Evolutionary conservation across 306 rosid species (phyloP).

Genomic region (Fragaria iinumae): DNA sequence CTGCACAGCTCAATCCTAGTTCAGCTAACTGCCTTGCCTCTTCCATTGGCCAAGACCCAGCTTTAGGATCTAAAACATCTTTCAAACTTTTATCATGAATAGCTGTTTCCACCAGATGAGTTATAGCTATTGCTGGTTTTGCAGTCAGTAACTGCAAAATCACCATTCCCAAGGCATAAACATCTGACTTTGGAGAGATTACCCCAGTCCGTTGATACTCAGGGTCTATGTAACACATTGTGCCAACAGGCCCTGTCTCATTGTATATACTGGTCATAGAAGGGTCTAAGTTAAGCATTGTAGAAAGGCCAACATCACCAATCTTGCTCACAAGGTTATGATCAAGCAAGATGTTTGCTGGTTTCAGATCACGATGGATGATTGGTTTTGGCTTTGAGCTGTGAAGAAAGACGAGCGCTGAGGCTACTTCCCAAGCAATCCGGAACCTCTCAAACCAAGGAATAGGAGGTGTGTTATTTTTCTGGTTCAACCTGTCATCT

Average conservation of each 20-base stretch:
- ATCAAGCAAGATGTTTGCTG: constrained; percentile 91
- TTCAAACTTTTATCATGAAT: constrained; percentile 37
- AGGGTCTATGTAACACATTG: constrained; percentile 89
- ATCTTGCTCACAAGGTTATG: constrained; percentile 81
- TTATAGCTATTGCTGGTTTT: constrained; percentile 74
- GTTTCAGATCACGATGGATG: constrained; percentile 93
- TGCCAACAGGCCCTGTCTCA: constrained; percentile 79
- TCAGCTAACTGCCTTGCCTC: constrained; percentile 66
- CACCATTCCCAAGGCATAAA: constrained; percentile 93
- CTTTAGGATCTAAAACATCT: constrained; percentile 66
- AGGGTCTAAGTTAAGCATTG: constrained; percentile 57
- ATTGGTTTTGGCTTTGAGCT: constrained; percentile 83
- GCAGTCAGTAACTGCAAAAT: constrained; percentile 81
- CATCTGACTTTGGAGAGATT: constrained; percentile 78
- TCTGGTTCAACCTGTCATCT: constrained; percentile 70
- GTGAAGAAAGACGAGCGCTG: constrained; percentile 88
- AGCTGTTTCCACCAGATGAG: constrained; percentile 80
- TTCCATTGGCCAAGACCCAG: constrained; percentile 85
- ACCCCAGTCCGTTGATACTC: constrained; percentile 87
- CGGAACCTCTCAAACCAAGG: constrained; percentile 91
- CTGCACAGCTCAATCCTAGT: constrained; percentile 77
- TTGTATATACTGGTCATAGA: constrained; percentile 41
- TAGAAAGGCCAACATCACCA: constrained; percentile 90
- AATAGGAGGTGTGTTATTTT: constrained; percentile 55
- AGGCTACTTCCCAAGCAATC: constrained; percentile 96